Percentiles rank a stretch among this genome's conserved stretches.
Conservation (phyloP, 2,329 filamentous ascomycete genomes). For the Penicillium sp. region DNA sequence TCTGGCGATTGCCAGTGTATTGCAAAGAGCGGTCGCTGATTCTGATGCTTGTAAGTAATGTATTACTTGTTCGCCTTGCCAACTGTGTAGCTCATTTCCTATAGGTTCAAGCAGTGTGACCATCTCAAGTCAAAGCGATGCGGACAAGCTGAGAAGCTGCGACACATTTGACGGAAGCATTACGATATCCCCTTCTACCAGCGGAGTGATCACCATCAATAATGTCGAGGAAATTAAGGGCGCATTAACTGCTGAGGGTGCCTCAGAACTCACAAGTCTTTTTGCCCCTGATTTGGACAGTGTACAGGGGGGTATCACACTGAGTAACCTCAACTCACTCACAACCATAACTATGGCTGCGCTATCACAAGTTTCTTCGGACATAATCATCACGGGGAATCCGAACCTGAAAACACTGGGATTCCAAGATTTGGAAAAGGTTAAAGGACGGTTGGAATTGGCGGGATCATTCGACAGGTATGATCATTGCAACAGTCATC, state of each 20-base stretch:
- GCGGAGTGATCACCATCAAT: slow-evolving; percentile 43
- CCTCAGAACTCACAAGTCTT: slow-evolving; percentile 18
- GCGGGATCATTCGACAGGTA: slow-evolving; percentile 27
- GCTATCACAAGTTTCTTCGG: slow-evolving; percentile 19
- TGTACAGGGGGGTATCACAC: slow-evolving; percentile 20
- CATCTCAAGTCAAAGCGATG: slow-evolving; percentile 40
- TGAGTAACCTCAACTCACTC: slow-evolving; percentile 22
- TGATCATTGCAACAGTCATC: neutral
- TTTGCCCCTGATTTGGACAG: slow-evolving; percentile 23
- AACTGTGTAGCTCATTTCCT: neutral
- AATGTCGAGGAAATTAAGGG: slow-evolving; percentile 35
- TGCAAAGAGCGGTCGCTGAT: slow-evolving; percentile 10
- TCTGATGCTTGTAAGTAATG: slow-evolving; percentile 11
- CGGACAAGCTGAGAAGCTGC: slow-evolving; percentile 34
- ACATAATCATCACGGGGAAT: slow-evolving; percentile 26
- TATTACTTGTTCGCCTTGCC: too few relatives aligned
- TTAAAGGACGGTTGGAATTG: slow-evolving; percentile 26
- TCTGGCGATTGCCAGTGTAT: slow-evolving; percentile 4
- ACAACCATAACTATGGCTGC: slow-evolving; percentile 19
- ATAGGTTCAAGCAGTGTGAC: slow-evolving; percentile 46
- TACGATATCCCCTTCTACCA: slow-evolving; percentile 42
- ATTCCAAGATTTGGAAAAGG: slow-evolving; percentile 23
- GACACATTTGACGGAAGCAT: slow-evolving; percentile 43
- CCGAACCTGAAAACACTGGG: slow-evolving; percentile 19
- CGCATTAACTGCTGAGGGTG: slow-evolving; percentile 21